Evolutionary conservation across 306 rosid genomes (phyloP).

Genomic region (Crataegus laevigata): DNA sequence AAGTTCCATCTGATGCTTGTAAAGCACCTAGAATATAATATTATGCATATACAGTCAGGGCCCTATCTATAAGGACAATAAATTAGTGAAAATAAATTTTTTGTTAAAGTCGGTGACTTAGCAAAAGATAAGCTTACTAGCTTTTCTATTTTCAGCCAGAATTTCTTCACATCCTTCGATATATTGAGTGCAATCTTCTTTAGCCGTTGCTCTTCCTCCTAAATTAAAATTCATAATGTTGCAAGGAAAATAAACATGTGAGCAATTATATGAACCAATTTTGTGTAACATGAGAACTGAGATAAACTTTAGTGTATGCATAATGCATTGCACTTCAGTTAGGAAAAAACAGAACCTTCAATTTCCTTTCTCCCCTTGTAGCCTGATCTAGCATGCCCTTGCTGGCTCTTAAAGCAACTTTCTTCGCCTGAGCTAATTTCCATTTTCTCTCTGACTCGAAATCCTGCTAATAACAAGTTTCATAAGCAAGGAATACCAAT

Average conservation of each 20-base stretch:
- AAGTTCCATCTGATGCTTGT: constrained; percentile 94
- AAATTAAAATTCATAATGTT: constrained; percentile 24
- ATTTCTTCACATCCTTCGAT: constrained; percentile 94
- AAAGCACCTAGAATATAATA: constrained; percentile 65
- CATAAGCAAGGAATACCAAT: constrained; percentile 15
- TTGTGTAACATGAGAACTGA: not conserved
- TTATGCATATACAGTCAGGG: constrained; percentile 5
- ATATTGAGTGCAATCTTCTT: constrained; percentile 90
- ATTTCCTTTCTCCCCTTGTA: constrained; percentile 91
- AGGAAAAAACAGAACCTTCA: constrained; percentile 65
- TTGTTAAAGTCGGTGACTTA: not conserved
- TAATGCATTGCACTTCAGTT: constrained; percentile 9
- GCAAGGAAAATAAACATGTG: not conserved
- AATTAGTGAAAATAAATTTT: not conserved
- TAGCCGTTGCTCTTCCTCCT: constrained; percentile 94
- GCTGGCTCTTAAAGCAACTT: constrained; percentile 89
- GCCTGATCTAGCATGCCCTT: constrained; percentile 97
- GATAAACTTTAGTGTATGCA: constrained; percentile 3
- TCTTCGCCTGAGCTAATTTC: constrained; percentile 92
- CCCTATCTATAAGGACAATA: not conserved
- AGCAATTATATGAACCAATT: constrained; percentile 2
- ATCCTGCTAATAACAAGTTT: constrained; percentile 50
- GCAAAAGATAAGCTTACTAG: constrained; percentile 56
- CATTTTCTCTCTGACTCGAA: constrained; percentile 98
- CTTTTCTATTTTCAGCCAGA: constrained; percentile 95